Percentiles rank a stretch among this genome's conserved stretches.
Evolutionary conservation across 164 flowering plant genomes (phyloP).

Genomic region (Paratinospora sagittata): DNA sequence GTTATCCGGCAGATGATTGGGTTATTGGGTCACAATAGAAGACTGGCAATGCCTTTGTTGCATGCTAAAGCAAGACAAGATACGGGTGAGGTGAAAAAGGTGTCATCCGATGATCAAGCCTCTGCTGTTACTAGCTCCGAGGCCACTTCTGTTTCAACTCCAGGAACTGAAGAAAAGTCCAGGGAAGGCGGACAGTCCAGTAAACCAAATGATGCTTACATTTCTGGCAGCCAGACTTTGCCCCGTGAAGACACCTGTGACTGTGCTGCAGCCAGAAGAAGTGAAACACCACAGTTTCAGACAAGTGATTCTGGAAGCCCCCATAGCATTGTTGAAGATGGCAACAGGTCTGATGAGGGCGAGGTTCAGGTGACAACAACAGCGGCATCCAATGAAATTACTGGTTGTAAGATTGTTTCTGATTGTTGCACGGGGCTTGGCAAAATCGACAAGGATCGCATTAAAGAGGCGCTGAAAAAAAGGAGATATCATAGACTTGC

Average conservation of each 20-base stretch:
- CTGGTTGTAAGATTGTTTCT: conserved; percentile 17
- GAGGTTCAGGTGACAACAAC: conserved; percentile 12
- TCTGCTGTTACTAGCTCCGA: conserved; percentile 13
- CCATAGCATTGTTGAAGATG: conserved; percentile 36
- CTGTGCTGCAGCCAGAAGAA: not conserved
- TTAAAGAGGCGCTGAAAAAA: conserved; percentile 32
- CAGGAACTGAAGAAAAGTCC: conserved; percentile 4
- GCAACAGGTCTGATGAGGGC: conserved; percentile 19
- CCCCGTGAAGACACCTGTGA: not conserved
- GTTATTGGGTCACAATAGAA: conserved; percentile 29
- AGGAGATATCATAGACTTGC: conserved; percentile 20
- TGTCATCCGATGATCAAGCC: conserved; percentile 15
- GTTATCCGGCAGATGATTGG: conserved; percentile 42
- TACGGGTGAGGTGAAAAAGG: conserved; percentile 17
- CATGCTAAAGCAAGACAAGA: conserved; percentile 16
- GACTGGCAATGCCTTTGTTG: conserved; percentile 14
- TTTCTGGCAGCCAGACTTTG: conserved; percentile 7
- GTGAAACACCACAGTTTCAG: conserved; percentile 18
- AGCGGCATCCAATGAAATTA: conserved; percentile 11
- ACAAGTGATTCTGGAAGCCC: conserved; percentile 35
- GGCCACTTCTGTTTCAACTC: conserved; percentile 8
- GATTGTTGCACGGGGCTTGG: conserved; percentile 8
- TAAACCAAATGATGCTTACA: not conserved
- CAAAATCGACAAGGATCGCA: conserved; percentile 28
- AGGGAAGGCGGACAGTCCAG: conserved; percentile 3